Percentiles rank a stretch among this genome's conserved stretches.
Evolutionary conservation across 805 yeast species (phyloP).

Genomic region (Candida silvicultrix): DNA sequence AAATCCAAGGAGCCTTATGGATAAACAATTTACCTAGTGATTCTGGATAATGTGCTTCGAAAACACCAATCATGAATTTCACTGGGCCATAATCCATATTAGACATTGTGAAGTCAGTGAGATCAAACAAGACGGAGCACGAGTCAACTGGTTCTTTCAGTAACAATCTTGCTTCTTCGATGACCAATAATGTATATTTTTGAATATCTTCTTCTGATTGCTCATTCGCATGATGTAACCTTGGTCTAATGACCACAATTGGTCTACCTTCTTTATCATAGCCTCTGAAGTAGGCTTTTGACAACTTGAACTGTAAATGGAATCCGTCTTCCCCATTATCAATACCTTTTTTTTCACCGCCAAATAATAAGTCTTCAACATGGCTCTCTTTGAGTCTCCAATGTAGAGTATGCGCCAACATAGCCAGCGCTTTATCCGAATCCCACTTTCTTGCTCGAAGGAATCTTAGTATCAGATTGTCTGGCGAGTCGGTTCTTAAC

Average conservation of each 20-base stretch:
- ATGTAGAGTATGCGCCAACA: conserved; percentile 65
- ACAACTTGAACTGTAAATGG: conserved; percentile 38
- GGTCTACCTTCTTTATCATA: conserved; percentile 71
- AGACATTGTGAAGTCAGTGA: conserved; percentile 78
- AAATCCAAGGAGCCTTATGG: conserved; percentile 96
- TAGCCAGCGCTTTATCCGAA: conserved; percentile 55
- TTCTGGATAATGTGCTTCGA: conserved; percentile 97
- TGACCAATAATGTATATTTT: conserved; percentile 63
- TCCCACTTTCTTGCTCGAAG: conserved; percentile 86
- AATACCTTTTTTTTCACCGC: conserved; percentile 65
- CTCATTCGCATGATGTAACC: conserved; percentile 62
- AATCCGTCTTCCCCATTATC: conserved; percentile 37
- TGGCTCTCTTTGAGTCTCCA: conserved; percentile 67
- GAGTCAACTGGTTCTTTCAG: conserved; percentile 72
- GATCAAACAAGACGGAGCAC: conserved; percentile 79
- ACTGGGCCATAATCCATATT: conserved; percentile 94
- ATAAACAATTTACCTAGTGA: conserved; percentile 77
- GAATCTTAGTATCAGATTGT: conserved; percentile 68
- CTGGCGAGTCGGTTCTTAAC: conserved; percentile 75
- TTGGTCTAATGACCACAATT: conserved; percentile 73
- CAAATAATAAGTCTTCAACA: conserved; percentile 54
- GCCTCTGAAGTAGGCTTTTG: conserved; percentile 74
- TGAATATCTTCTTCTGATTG: conserved; percentile 70
- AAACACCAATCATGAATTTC: conserved; percentile 79
- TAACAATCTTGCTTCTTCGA: conserved; percentile 78